A percentile compares a stretch with the other conserved stretches of the same genome.
These are phyloP conservation scores for Chaetomium sp. DNA, from an alignment of 2,329 filamentous ascomycete species.

Conservation along the genomic window DNA sequence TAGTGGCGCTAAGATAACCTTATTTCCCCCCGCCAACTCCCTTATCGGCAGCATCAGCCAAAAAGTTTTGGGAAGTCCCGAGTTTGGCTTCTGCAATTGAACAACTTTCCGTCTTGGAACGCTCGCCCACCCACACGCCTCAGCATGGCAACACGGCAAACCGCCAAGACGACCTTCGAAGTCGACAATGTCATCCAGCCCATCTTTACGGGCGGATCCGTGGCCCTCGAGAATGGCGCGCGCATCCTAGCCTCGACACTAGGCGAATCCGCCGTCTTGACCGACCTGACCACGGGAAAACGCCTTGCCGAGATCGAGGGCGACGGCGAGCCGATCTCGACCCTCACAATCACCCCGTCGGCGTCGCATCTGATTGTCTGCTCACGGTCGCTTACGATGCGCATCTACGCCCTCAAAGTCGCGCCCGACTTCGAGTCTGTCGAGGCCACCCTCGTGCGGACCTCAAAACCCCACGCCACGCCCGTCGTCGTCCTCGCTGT, in stretches of 20 bases:
- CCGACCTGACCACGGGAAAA: conserved; percentile 73
- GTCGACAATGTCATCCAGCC: conserved; percentile 76
- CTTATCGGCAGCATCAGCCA: conserved; percentile 17
- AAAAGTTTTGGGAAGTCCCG: conserved; percentile 18
- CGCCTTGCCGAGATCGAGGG: conserved; percentile 80
- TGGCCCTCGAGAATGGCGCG: conserved; percentile 75
- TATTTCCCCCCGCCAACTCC: conserved; percentile 18
- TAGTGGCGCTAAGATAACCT: conserved; percentile 34
- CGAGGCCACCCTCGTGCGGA: conserved; percentile 63
- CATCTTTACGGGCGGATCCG: conserved; percentile 86
- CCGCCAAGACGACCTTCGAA: conserved; percentile 84
- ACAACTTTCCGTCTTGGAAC: conserved; percentile 8
- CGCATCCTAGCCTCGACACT: conserved; percentile 79
- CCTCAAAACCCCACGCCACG: conserved; percentile 81
- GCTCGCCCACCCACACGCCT: conserved; percentile 9
- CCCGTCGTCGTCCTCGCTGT: conserved; percentile 82
- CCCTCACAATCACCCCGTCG: conserved; percentile 72
- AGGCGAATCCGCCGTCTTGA: conserved; percentile 87
- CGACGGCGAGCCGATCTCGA: conserved; percentile 74
- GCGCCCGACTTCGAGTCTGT: conserved; percentile 52
- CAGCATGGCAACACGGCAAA: conserved; percentile 54
- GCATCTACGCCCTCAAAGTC: conserved; percentile 69
- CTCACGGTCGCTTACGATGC: conserved; percentile 93
- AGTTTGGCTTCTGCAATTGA: conserved; percentile 4
- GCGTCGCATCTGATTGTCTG: conserved; percentile 84